These are phyloP conservation scores for Lasiosphaeria miniovina DNA, from an alignment of 495 filamentous ascomycete species.

Conservation along the genomic window DNA sequence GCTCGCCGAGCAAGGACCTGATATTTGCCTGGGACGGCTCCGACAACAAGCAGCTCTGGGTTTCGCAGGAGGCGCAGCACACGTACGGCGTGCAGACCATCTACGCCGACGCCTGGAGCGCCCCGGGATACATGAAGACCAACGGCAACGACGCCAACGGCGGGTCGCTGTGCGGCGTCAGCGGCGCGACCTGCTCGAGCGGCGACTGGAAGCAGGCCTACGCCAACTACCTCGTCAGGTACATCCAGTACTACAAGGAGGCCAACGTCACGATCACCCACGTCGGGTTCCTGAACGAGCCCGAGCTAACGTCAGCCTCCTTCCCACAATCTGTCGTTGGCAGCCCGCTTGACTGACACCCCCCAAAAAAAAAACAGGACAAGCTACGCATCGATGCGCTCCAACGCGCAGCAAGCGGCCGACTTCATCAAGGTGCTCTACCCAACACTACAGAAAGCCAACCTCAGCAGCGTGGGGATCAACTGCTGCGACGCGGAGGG, in stretches of 20 bases:
- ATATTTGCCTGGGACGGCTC: constrained; percentile 45
- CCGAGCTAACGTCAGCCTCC: constrained; percentile 30
- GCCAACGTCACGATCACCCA: constrained; percentile 47
- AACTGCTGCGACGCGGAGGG: constrained; percentile 54
- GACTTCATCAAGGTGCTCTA: constrained; percentile 51
- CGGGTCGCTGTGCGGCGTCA: constrained; percentile 51
- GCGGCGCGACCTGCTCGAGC: constrained; percentile 41
- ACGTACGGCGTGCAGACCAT: constrained; percentile 47
- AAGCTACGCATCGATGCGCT: constrained; percentile 42
- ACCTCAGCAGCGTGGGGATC: constrained; percentile 37
- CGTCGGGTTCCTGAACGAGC: constrained; percentile 54
- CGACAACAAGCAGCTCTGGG: constrained; percentile 49
- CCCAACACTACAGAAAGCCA: constrained; percentile 41
- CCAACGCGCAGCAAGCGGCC: constrained; percentile 47
- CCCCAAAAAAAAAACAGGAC: constrained; percentile 25
- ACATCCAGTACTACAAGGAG: constrained; percentile 47
- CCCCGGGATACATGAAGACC: constrained; percentile 58
- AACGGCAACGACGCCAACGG: constrained; percentile 50
- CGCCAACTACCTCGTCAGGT: constrained; percentile 53
- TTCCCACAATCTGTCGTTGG: not conserved
- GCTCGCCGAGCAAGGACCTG: constrained; percentile 29
- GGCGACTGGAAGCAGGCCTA: constrained; percentile 57
- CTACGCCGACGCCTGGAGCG: constrained; percentile 57
- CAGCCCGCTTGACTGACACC: not conserved
- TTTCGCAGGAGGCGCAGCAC: constrained; percentile 43